Percentiles rank a stretch among this genome's conserved stretches.
Evolutionary conservation across 257 asterid species (phyloP).

Genomic region (Ilex asprella): DNA sequence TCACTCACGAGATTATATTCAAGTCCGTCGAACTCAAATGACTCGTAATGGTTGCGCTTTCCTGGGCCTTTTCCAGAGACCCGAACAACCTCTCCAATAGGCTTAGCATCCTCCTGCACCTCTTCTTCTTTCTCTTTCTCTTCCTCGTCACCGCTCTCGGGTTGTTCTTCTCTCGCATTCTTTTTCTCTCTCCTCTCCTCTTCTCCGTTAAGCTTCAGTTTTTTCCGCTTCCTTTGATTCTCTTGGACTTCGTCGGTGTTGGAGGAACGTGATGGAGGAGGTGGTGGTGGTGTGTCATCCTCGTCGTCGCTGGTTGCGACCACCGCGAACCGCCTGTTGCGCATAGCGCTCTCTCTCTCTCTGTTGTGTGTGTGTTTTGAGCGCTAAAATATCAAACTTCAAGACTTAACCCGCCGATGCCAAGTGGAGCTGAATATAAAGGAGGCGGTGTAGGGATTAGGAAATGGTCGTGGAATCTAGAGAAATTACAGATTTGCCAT

Average conservation of each 20-base stretch:
- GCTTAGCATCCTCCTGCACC: conserved; percentile 48
- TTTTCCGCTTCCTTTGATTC: conserved; percentile 49
- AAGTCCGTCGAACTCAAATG: conserved; percentile 68
- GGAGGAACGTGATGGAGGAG: conserved; percentile 18
- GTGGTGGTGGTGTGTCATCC: conserved; percentile 22
- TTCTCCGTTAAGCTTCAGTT: conserved; percentile 23
- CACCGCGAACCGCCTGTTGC: conserved; percentile 46
- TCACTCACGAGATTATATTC: conserved; percentile 67
- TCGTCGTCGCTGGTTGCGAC: conserved; percentile 60
- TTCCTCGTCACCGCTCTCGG: conserved; percentile 5
- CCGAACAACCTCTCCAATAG: conserved; percentile 64
- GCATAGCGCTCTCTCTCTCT: conserved; percentile 18
- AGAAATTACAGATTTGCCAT: too few relatives aligned
- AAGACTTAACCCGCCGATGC: too few relatives aligned
- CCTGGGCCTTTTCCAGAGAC: conserved; percentile 68
- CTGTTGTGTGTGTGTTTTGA: too few relatives aligned
- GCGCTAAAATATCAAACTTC: too few relatives aligned
- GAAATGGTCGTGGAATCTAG: too few relatives aligned
- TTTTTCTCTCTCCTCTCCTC: conserved; percentile 17
- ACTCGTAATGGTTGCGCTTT: conserved; percentile 33
- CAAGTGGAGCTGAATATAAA: too few relatives aligned
- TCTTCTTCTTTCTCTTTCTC: conserved; percentile 28
- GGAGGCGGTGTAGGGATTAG: too few relatives aligned
- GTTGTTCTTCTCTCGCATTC: conserved; percentile 3
- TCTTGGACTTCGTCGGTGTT: conserved; percentile 18